Base-by-base conservation (phyloP, 306 rosid genomes). In the Morella rubra region DNA sequence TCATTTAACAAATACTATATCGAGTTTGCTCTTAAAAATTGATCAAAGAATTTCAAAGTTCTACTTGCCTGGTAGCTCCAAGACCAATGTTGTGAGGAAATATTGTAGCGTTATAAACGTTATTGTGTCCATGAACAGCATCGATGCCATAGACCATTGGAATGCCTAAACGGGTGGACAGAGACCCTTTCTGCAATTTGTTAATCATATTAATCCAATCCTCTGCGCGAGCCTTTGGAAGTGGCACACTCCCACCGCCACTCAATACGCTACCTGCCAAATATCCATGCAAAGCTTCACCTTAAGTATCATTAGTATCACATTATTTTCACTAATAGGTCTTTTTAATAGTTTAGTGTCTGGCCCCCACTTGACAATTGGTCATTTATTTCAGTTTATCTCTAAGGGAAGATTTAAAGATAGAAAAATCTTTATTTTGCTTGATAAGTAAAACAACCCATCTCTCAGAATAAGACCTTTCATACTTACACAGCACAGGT, bases 131-230 rank as follows among this genome's bases (percentile, higher is more conserved):
- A 81, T 94, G 98, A 76, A 94, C 93, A 75, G 99, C 99, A 84
- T 95, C 99, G 76, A 92, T 95, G 69, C 99, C 97, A 76, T 95
- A 95, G 18, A 95, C 87, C 97, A 95, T 95, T 22, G 99, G 99
- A 42, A 95, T 95, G 6, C 96, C 97, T 85, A 95, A 84, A 71
- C 97, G 93, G 73, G 89, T 92, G 42, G 88, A 79, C 9, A 92
- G 83, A 76, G 99, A 69, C 8, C 92, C 97, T 56, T 89, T 95
- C 84, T 95, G 99, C 79, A 81, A 90, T 69, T 71, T 93, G 77
- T 95, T 90, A 22, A 95, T 88, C 99, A 92, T 95, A 81, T 90
- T 81, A 70, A 95, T 77, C 99, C 99, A 95, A 85, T 95, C 97
- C 79, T 76, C 71, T 44, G 99, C 97, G 77, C 82, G 87, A 68